Conservation (phyloP, 192 early-diverging fungal genomes). For the Coemansia sp. region DNA sequence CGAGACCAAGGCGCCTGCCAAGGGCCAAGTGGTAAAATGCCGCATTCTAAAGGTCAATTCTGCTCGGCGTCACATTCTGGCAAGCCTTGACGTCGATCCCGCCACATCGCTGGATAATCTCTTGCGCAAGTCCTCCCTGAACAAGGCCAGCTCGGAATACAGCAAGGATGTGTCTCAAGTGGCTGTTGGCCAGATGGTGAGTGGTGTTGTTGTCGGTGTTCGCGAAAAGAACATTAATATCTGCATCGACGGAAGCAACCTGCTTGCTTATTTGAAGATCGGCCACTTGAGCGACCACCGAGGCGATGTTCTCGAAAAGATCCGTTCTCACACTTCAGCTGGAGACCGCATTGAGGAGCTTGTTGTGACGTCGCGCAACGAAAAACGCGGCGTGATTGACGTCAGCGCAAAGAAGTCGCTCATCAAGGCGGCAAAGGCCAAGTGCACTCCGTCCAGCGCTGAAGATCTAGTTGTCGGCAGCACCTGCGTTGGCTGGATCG, state of each 20-base stretch:
- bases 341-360: slow-evolving; percentile 58
- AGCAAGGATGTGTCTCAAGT: slow-evolving; percentile 40
- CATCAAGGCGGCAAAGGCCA: slow-evolving; percentile 58
- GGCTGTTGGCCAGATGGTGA: slow-evolving; percentile 50
- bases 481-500: slow-evolving; percentile 67
- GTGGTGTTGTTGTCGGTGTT: slow-evolving; percentile 60
- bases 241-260: slow-evolving; percentile 60
- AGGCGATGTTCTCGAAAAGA: slow-evolving; percentile 26
- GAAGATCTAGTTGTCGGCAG: slow-evolving; percentile 57
- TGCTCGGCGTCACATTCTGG: slow-evolving; percentile 60
- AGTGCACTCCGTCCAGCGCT: slow-evolving; percentile 39
- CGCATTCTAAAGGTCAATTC: slow-evolving; percentile 62
- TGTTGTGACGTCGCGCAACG: slow-evolving; percentile 58
- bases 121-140: slow-evolving; percentile 5
- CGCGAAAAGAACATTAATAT: slow-evolving; percentile 55
- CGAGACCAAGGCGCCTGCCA: slow-evolving; percentile 59
- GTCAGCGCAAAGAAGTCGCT: slow-evolving; percentile 68
- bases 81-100: slow-evolving; percentile 50
- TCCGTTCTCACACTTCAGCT: slow-evolving; percentile 16
- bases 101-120: slow-evolving; percentile 41
- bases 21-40: slow-evolving; percentile 77
- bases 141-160: slow-evolving; percentile 6
- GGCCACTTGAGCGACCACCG: slow-evolving; percentile 70
- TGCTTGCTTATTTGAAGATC: slow-evolving; percentile 57
- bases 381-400: slow-evolving; percentile 45